These are phyloP conservation scores for Plasmodium knowlesi DNA, from an alignment of 169 alveolate species.

Conservation along the genomic window DNA sequence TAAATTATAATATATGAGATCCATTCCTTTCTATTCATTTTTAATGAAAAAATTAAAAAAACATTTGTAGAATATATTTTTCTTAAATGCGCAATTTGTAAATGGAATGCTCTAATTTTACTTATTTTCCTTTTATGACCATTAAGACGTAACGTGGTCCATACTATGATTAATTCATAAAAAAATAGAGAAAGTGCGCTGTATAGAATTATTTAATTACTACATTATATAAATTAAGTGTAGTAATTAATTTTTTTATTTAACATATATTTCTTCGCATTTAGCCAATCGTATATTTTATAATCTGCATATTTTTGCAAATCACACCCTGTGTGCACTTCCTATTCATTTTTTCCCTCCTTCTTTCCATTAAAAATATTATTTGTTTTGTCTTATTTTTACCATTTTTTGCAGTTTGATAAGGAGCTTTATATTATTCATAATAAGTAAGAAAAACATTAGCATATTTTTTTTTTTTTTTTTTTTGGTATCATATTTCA, in stretches of 20 bases:
- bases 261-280: background rate
- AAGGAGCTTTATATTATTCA: background rate
- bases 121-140: background rate
- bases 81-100: background rate
- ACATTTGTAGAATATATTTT: background rate
- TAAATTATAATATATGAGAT: no score
- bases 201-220: background rate
- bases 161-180: background rate
- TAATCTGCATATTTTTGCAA: background rate
- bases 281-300: background rate
- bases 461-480: background rate
- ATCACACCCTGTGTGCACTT: background rate
- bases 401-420: background rate
- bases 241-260: background rate
- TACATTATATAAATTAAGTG: background rate
- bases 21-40: background rate
- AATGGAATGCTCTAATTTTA: background rate
- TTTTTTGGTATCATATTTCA: no score
- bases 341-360: no score
- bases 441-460: background rate
- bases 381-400: background rate
- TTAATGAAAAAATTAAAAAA: no score
- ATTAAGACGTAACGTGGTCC: background rate
- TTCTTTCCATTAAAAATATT: background rate
- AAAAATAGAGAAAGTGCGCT: background rate